A percentile compares a stretch with the other conserved stretches of the same genome.
Evolutionary conservation across 2,329 filamentous ascomycete species (phyloP).

Genomic region (Malbranchea cinnamomea): DNA sequence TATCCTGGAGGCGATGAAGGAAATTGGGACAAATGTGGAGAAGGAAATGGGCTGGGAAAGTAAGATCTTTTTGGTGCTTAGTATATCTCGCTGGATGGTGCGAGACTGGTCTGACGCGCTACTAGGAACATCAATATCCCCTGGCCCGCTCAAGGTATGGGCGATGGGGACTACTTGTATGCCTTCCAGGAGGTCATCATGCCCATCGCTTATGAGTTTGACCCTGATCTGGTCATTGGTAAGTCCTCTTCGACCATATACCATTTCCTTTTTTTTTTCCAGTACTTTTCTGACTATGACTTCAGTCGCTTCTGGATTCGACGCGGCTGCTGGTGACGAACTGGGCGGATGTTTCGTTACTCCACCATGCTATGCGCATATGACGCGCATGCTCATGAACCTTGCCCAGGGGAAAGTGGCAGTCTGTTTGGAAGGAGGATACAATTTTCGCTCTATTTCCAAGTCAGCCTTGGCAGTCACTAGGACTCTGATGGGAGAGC

Average conservation of each 20-base stretch:
- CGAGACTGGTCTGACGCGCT: slow-evolving; percentile 9
- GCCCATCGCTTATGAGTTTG: slow-evolving; percentile 86
- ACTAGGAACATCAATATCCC: slow-evolving; percentile 51
- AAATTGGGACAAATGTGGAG: slow-evolving; percentile 44
- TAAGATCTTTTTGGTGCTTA: slow-evolving; percentile 15
- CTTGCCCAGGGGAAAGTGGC: slow-evolving; percentile 78
- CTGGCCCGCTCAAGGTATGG: slow-evolving; percentile 62
- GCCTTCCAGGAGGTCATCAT: slow-evolving; percentile 94
- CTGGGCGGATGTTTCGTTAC: slow-evolving; percentile 87
- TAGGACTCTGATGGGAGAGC: slow-evolving; percentile 86
- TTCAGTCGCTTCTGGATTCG: slow-evolving; percentile 78
- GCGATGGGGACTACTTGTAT: slow-evolving; percentile 90
- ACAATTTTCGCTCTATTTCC: slow-evolving; percentile 86
- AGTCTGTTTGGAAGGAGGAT: slow-evolving; percentile 88
- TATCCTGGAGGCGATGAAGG: slow-evolving; percentile 56
- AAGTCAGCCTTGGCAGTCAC: slow-evolving; percentile 84
- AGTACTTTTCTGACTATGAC: slow-evolving; percentile 8
- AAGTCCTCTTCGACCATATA: slow-evolving; percentile 15
- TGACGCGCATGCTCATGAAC: slow-evolving; percentile 99
- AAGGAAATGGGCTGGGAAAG: slow-evolving; percentile 42
- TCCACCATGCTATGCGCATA: slow-evolving; percentile 84
- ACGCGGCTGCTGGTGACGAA: slow-evolving; percentile 85
- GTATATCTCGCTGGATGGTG: slow-evolving; percentile 3
- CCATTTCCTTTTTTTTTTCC: not conserved
- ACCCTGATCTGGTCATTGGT: slow-evolving; percentile 79